Evolutionary conservation across 2,329 filamentous ascomycete genomes (phyloP).

Genomic region (Colletotrichum sp.): DNA sequence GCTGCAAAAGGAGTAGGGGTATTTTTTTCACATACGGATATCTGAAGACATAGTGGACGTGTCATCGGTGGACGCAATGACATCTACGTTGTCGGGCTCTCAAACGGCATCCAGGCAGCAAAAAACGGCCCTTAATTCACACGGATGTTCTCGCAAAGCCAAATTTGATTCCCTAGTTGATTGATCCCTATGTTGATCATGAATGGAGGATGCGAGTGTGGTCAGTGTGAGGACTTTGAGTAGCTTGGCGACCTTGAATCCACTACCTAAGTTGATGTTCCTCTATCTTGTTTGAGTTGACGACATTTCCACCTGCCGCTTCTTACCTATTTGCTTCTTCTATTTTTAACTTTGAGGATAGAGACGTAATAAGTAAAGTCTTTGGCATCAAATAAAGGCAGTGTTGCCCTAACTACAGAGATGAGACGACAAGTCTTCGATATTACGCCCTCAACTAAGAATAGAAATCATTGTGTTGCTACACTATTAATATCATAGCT

Average conservation of each 20-base stretch:
- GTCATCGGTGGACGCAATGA: neutral
- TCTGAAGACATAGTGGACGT: neutral
- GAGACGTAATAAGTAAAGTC: neutral
- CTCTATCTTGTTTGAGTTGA: neutral
- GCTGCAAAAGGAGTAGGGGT: neutral
- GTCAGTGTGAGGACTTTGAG: neutral
- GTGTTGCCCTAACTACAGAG: neutral
- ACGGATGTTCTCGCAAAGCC: neutral
- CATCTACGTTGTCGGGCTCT: neutral
- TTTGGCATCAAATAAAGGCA: neutral
- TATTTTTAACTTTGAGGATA: neutral
- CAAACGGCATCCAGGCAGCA: neutral
- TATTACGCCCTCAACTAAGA: neutral
- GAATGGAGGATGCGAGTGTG: neutral
- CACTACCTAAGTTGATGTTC: neutral
- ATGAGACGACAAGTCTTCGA: neutral
- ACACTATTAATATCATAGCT: neutral
- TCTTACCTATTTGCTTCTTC: neutral
- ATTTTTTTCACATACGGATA: neutral
- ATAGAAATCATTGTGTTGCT: neutral
- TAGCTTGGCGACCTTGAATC: too few relatives aligned
- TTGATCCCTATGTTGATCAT: fast-evolving
- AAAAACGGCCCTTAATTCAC: neutral
- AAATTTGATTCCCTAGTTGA: neutral
- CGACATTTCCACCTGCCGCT: neutral